Evolutionary conservation across 768 basidiomycete species (phyloP).

Genomic region (Boletus pseudopeckii): DNA sequence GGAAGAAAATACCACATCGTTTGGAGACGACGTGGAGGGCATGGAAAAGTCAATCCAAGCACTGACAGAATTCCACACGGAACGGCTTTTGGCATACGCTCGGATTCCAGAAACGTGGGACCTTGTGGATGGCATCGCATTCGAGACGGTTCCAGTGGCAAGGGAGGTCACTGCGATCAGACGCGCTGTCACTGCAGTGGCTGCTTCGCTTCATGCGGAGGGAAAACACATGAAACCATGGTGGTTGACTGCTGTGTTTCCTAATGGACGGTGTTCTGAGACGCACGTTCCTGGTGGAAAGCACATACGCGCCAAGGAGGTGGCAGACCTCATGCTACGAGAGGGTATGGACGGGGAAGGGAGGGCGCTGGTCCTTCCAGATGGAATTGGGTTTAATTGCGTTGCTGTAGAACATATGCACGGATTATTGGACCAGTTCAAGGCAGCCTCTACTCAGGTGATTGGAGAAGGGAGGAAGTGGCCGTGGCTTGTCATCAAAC

Average conservation of each 20-base stretch:
- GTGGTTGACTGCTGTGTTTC: slow-evolving; percentile 73
- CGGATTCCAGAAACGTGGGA: slow-evolving; percentile 49
- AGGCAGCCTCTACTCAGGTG: slow-evolving; percentile 15
- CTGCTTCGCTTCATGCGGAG: slow-evolving; percentile 17
- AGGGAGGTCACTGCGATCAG: slow-evolving; percentile 66
- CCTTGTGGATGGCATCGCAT: slow-evolving; percentile 60
- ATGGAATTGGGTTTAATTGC: slow-evolving; percentile 75
- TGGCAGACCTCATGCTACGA: slow-evolving; percentile 42
- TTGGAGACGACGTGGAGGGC: slow-evolving; percentile 34
- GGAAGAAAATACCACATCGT: slow-evolving; percentile 42
- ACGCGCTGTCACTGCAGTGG: slow-evolving; percentile 48
- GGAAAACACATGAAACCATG: slow-evolving; percentile 49
- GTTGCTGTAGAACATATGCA: slow-evolving; percentile 48
- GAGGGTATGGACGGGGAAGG: slow-evolving; percentile 13
- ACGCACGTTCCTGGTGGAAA: slow-evolving; percentile 24
- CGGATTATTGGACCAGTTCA: slow-evolving; percentile 38
- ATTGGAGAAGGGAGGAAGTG: slow-evolving; percentile 10
- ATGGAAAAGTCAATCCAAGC: slow-evolving; percentile 43
- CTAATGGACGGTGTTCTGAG: slow-evolving; percentile 47
- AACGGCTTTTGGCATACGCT: slow-evolving; percentile 55
- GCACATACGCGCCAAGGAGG: slow-evolving; percentile 33
- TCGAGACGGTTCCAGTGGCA: slow-evolving; percentile 73
- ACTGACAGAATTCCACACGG: slow-evolving; percentile 59
- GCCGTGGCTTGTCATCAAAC: slow-evolving; percentile 66
- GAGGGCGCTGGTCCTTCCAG: slow-evolving; percentile 34